Evolutionary conservation across 176 grass and related monocot species (phyloP).

Genomic region (Sorghum bicolor): DNA sequence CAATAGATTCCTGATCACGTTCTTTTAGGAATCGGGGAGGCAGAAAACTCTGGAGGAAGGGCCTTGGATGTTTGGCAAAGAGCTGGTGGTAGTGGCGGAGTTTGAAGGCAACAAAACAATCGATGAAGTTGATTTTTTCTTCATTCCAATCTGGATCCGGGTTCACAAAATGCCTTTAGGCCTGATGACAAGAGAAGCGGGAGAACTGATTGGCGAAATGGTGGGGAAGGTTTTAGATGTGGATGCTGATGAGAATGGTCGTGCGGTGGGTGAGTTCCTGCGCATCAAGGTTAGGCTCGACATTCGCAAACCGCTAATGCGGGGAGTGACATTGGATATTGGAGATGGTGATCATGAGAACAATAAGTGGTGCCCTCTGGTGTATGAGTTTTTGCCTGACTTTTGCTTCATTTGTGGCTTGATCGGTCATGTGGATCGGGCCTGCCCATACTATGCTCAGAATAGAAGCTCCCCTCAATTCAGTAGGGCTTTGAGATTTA

Average conservation of each 20-base stretch:
- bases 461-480: no score
- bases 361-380: background rate
- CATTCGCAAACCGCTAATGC: background rate
- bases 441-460: background rate
- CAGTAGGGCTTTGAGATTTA: no score
- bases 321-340: background rate
- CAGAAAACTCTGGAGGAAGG: background rate
- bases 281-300: background rate
- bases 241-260: background rate
- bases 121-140: background rate
- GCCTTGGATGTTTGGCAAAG: background rate
- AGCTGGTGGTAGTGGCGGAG: background rate
- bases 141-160: background rate
- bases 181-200: background rate
- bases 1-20: background rate
- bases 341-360: background rate
- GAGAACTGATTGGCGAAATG: background rate
- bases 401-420: background rate
- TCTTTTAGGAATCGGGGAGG: background rate
- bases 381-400: background rate
- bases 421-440: background rate
- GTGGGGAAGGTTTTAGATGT: accelerated
- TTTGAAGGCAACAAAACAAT: background rate
- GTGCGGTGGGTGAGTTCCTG: accelerated
- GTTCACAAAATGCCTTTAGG: background rate